phyloP scores from a whole-genome alignment of 2,329 filamentous ascomycete species.

The Bretziella fagacearum region DNA sequence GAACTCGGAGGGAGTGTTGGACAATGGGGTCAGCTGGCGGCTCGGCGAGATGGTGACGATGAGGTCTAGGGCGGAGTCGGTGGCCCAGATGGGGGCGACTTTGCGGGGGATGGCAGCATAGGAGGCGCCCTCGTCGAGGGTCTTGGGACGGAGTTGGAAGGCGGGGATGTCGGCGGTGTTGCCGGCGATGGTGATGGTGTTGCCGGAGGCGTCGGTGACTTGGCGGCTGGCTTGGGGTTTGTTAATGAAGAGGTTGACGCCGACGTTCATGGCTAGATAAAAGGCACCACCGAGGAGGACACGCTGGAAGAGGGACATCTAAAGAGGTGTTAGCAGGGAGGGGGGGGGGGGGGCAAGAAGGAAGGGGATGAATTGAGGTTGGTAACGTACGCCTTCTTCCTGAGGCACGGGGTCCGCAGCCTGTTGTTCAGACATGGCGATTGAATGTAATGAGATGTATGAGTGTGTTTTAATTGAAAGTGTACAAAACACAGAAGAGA shows the following conservation, averaged over 20 bases:
- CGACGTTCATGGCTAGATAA: slow-evolving; percentile 42
- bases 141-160: slow-evolving; percentile 46
- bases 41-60: slow-evolving; percentile 69
- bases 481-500: too few species aligned
- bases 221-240: slow-evolving; percentile 32
- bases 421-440: not conserved
- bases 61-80: slow-evolving; percentile 64
- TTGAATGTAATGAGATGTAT: too few species aligned
- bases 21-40: slow-evolving; percentile 49
- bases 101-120: slow-evolving; percentile 50
- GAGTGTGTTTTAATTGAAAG: too few species aligned
- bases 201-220: slow-evolving; percentile 34
- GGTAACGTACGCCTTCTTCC: slow-evolving; percentile 1
- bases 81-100: slow-evolving; percentile 76
- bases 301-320: slow-evolving; percentile 21
- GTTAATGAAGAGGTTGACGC: slow-evolving; percentile 36
- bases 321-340: not conserved
- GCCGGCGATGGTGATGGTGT: slow-evolving; percentile 34
- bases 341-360: not conserved
- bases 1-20: slow-evolving; percentile 45
- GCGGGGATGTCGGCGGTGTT: slow-evolving; percentile 43
- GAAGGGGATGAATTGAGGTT: too few species aligned
- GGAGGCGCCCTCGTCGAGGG: slow-evolving; percentile 41
- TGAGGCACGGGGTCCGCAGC: not conserved
- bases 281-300: slow-evolving; percentile 35